phyloP scores from a whole-genome alignment of 2,329 filamentous ascomycete genomes.

The Calonectria hongkongensis region DNA sequence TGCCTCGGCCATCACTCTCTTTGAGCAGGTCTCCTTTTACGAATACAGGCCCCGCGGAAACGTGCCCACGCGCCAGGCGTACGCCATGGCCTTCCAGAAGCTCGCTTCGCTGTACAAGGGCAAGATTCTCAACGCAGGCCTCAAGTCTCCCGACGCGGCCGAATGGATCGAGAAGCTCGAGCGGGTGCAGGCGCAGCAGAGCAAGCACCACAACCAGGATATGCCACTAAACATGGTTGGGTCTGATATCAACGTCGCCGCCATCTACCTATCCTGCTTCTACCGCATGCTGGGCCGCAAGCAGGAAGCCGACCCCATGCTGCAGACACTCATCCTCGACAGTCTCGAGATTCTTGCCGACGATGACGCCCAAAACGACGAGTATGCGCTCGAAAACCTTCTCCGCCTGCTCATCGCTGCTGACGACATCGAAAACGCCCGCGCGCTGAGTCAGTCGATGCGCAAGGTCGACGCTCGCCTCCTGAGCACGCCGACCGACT shows the following conservation, averaged over 20 bases:
- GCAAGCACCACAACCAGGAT: conserved; percentile 61
- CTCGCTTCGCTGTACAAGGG: conserved; percentile 63
- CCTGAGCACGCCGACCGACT: conserved; percentile 54
- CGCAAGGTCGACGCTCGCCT: conserved; percentile 58
- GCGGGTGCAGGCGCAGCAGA: conserved; percentile 60
- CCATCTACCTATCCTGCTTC: conserved; percentile 63
- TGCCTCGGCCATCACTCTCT: conserved; percentile 59
- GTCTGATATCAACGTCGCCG: conserved; percentile 64
- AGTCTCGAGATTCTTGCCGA: conserved; percentile 63
- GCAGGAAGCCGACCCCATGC: conserved; percentile 54
- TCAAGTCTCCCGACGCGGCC: conserved; percentile 52
- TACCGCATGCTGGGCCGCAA: conserved; percentile 58
- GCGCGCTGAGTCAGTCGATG: conserved; percentile 63
- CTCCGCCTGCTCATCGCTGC: conserved; percentile 62
- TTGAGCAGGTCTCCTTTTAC: conserved; percentile 60
- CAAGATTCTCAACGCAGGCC: conserved; percentile 55
- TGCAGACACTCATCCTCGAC: conserved; percentile 60
- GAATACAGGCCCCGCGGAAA: conserved; percentile 64
- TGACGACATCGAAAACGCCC: conserved; percentile 60
- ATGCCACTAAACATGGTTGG: conserved; percentile 64
- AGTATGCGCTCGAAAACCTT: conserved; percentile 65
- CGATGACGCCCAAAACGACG: conserved; percentile 64
- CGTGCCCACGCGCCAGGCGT: conserved; percentile 62
- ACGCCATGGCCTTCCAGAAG: conserved; percentile 63
- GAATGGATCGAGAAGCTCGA: conserved; percentile 61